These are phyloP conservation scores for Lentinula detonsa DNA, from an alignment of 768 basidiomycete genomes.

Conservation along the genomic window DNA sequence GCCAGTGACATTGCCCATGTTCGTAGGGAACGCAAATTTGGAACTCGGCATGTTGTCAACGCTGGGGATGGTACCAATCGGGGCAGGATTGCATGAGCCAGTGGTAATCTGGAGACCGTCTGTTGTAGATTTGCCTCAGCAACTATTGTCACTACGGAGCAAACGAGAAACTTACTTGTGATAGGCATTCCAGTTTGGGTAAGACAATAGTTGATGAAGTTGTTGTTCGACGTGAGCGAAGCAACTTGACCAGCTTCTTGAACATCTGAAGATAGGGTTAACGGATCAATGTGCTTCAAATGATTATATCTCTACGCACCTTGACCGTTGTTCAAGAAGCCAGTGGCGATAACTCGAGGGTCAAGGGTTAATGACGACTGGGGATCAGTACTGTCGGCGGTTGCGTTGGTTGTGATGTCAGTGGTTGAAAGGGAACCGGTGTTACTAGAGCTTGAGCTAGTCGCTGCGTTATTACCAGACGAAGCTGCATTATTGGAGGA, in stretches of 20 bases:
- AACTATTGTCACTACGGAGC: background rate
- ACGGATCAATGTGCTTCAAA: background rate
- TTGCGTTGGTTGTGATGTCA: background rate
- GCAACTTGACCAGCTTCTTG: conserved; percentile 40
- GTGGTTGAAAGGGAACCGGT: background rate
- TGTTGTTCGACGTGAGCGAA: conserved; percentile 57
- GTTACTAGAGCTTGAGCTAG: background rate
- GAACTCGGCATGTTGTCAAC: conserved; percentile 43
- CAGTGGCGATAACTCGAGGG: conserved; percentile 38
- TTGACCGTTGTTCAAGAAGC: conserved; percentile 53
- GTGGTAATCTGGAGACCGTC: conserved; percentile 33
- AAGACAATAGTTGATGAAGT: conserved; percentile 68
- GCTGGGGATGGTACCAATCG: conserved; percentile 57
- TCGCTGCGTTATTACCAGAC: background rate
- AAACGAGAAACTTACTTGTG: conserved; percentile 26
- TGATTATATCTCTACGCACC: conserved; percentile 17
- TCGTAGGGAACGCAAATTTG: conserved; percentile 44
- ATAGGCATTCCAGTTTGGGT: conserved; percentile 40
- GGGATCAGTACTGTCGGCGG: background rate
- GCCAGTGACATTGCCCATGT: conserved; percentile 35
- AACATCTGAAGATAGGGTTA: background rate
- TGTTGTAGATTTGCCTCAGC: background rate
- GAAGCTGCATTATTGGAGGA: background rate
- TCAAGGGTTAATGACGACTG: conserved; percentile 4
- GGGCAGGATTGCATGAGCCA: conserved; percentile 47